phyloP scores from a whole-genome alignment of 306 rosid genomes.

The Begonia masoniana region DNA sequence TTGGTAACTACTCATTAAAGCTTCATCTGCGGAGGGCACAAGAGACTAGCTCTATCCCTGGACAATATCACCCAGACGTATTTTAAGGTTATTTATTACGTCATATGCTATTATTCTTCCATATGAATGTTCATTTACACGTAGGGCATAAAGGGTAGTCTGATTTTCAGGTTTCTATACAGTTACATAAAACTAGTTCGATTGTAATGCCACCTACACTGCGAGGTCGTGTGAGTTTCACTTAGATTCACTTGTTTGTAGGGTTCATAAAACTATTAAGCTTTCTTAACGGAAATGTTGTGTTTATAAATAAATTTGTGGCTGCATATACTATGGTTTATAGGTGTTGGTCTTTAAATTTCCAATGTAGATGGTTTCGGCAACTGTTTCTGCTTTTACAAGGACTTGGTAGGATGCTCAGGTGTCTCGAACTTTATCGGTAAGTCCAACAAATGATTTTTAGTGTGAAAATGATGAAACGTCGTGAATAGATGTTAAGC shows the following conservation, averaged over 20 bases:
- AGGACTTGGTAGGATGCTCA: too few species aligned
- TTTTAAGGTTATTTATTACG: constrained; percentile 6
- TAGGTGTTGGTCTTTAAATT: too few species aligned
- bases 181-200: not conserved
- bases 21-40: constrained; percentile 31
- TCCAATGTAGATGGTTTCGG: too few species aligned
- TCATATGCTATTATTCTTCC: not conserved
- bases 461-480: too few species aligned
- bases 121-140: constrained; percentile 1
- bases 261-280: not conserved
- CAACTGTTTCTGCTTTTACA: too few species aligned
- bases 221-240: not conserved
- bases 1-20: constrained; percentile 23
- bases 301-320: not conserved
- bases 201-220: not conserved
- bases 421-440: too few species aligned
- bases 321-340: too few species aligned
- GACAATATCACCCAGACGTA: constrained; percentile 20
- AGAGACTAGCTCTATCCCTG: constrained; percentile 14
- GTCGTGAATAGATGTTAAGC: too few species aligned
- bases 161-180: not conserved
- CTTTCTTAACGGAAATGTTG: not conserved
- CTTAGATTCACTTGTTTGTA: not conserved
- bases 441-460: too few species aligned
- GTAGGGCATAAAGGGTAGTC: not conserved